phyloP scores from a whole-genome alignment of 23 red algal genomes.

The Agarophyton chilense region DNA sequence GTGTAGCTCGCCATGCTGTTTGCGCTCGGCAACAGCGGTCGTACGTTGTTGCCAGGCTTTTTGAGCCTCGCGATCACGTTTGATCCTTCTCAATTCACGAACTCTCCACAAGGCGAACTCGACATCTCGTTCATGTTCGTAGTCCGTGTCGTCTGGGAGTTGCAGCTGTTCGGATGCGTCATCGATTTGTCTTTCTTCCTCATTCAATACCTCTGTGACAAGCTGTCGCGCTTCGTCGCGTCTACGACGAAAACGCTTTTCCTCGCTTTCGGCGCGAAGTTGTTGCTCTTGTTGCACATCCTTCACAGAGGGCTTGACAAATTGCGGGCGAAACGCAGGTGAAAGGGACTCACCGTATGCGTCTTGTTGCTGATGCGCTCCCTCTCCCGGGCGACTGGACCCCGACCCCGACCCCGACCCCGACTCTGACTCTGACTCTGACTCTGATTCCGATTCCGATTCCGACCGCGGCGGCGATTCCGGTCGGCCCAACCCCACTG shows the following conservation, averaged over 20 bases:
- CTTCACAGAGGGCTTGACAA: neutral
- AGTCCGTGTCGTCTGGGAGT: slow-evolving; percentile 57
- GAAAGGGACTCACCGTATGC: neutral
- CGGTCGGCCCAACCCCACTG: neutral
- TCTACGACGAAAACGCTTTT: slow-evolving; percentile 9
- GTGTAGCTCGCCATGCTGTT: neutral
- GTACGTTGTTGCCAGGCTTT: slow-evolving; percentile 34
- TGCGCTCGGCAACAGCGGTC: neutral
- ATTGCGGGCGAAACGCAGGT: neutral
- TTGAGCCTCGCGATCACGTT: slow-evolving; percentile 33
- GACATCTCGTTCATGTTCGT: slow-evolving; percentile 30
- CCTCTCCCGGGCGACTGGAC: neutral
- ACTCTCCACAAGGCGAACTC: slow-evolving; percentile 61
- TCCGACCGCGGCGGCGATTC: neutral
- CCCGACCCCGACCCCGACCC: neutral
- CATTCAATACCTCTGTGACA: slow-evolving; percentile 17
- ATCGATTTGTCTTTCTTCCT: slow-evolving; percentile 4
- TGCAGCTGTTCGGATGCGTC: neutral
- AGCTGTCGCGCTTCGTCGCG: slow-evolving; percentile 2
- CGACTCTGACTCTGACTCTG: neutral
- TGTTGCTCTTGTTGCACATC: neutral
- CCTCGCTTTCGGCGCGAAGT: neutral
- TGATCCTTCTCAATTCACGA: slow-evolving; percentile 45
- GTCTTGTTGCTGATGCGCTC: neutral
- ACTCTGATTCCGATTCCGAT: neutral